Evolutionary conservation across 768 basidiomycete genomes (phyloP), one percentile per base, ranked within the genome.

Genomic region (Lactarius vividus): DNA sequence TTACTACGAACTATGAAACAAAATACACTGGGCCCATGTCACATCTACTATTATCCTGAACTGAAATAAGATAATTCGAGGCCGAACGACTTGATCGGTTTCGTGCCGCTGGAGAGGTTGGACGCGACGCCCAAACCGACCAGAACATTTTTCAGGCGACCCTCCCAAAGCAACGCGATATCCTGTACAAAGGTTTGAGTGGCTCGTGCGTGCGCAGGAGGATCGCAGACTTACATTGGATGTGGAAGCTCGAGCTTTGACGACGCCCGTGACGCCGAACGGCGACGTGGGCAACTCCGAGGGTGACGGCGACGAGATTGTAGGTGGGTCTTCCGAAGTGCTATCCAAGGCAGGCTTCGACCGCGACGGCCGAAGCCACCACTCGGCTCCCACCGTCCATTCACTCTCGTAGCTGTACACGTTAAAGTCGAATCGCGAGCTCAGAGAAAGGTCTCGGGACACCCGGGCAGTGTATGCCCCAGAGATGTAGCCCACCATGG

Each of bases 321-420:
- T 67, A 4, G 75, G 71, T 4, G 66, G 66, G 13, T 70, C 70
- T 8, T 76, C 77, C 59, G 61, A 68, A 46, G 74, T 71, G 28
- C 62, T 44, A 1, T 74, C 71, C 16, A 65, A 62, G 37, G 60
- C 59, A 9, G 73, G 67, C 61, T 76, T 75, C 15, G 76, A 71
- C 23, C 76, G 77, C 5, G 81, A 78, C 28, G 87, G 84, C 26
- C 94, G 84, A 74, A 94, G 83, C 94, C 94, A 97, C 93, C 94
- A 97, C 75, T 98, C 96, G 1, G 91, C 89, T 3, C 96, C 96
- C 79, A 98, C 85, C 11, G 92, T 89, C 89, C 95, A 91, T 75
- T 98, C 96, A 75, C 93, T 95, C 71, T 96, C 94, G 75, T 94
- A 98, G 76, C 92, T 95, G 74, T 98, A 97, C 31, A 96, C 85